phyloP scores from a whole-genome alignment of 2,329 filamentous ascomycete species.

The Lecanicillium sp. region DNA sequence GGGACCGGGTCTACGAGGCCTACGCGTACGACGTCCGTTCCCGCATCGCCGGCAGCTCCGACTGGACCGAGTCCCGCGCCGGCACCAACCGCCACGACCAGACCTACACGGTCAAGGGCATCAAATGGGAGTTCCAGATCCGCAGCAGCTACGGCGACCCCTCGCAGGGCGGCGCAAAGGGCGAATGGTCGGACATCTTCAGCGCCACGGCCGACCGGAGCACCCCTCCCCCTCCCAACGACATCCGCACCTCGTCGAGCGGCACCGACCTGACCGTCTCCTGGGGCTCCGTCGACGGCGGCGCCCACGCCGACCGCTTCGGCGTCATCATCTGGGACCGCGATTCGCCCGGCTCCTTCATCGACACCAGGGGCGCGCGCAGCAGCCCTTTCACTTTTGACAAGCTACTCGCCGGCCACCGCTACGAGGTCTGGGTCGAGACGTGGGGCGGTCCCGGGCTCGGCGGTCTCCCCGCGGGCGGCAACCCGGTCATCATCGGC shows the following conservation, averaged over 20 bases:
- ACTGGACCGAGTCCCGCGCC: slow-evolving; percentile 2
- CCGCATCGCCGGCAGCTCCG: neutral
- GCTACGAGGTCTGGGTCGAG: slow-evolving; percentile 2
- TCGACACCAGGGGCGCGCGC: neutral
- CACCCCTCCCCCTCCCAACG: neutral
- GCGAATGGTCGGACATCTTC: neutral
- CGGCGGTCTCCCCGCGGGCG: neutral
- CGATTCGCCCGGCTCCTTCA: neutral
- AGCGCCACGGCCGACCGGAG: neutral
- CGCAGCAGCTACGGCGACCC: slow-evolving; percentile 1
- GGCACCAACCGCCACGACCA: slow-evolving; percentile 1
- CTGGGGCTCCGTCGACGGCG: neutral
- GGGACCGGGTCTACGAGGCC: slow-evolving; percentile 3
- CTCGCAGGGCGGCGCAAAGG: neutral
- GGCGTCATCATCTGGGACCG: neutral
- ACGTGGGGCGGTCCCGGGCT: neutral
- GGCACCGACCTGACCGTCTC: neutral
- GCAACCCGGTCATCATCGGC: neutral
- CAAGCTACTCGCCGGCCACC: neutral
- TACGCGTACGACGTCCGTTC: slow-evolving; percentile 2
- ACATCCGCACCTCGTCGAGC: neutral
- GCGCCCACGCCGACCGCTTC: neutral
- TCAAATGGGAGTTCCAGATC: slow-evolving; percentile 7
- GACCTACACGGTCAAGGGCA: neutral
- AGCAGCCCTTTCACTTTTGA: neutral